Evolutionary conservation across 2,329 filamentous ascomycete genomes (phyloP).

Genomic region (Monilinia laxa): DNA sequence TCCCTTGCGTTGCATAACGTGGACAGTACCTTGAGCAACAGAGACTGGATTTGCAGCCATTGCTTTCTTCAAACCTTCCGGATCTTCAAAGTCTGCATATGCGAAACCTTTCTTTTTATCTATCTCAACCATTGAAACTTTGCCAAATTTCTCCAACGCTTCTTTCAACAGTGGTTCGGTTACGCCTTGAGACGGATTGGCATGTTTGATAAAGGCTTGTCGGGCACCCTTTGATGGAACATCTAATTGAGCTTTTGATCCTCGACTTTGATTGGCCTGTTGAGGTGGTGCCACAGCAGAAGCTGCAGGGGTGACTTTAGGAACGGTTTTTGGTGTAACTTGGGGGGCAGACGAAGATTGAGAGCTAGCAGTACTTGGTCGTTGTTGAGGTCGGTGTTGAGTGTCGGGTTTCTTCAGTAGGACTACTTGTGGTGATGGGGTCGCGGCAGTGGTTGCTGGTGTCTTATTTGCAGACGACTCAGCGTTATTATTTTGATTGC

Average conservation of each 20-base stretch:
- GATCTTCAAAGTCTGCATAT: constrained; percentile 82
- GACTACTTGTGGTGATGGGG: constrained; percentile 40
- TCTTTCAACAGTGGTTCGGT: constrained; percentile 77
- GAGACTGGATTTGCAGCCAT: constrained; percentile 77
- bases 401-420: constrained; percentile 44
- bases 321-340: constrained; percentile 32
- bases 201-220: constrained; percentile 77
- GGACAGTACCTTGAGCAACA: constrained; percentile 81
- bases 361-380: constrained; percentile 29
- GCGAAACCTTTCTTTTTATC: constrained; percentile 94
- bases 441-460: constrained; percentile 32
- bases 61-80: constrained; percentile 71
- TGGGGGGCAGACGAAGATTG: constrained; percentile 7
- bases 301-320: constrained; percentile 27
- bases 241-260: constrained; percentile 28
- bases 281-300: constrained; percentile 33
- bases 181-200: constrained; percentile 86
- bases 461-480: constrained; percentile 31
- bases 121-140: constrained; percentile 79
- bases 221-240: constrained; percentile 50
- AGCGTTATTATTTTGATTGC: constrained; percentile 39
- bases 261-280: constrained; percentile 36
- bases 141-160: constrained; percentile 71
- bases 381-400: constrained; percentile 25
- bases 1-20: constrained; percentile 80